Base-by-base conservation (phyloP, 2,329 filamentous ascomycete species). In the Penicillium sumatraense region DNA sequence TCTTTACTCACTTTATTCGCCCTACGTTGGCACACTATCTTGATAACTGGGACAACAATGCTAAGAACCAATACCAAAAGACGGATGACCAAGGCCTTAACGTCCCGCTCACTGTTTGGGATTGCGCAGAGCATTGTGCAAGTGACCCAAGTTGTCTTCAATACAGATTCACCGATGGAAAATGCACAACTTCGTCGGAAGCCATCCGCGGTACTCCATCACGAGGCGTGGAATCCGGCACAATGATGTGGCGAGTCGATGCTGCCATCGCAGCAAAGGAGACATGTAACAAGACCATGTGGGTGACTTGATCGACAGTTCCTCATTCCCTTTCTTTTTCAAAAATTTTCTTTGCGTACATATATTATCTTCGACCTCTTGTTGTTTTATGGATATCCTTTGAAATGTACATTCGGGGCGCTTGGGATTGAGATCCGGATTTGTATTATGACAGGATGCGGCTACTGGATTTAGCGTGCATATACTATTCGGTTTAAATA, bases 231-330 rank as follows among this genome's bases (percentile, higher is more conserved):
- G 33, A 47, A 36, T 58, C 63, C 10, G 63, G 63, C 4, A 59
- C 58, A n/a, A 61, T 65, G 63, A 45, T 65, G 48, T 64, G 62
- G 60, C 55, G 62, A 9, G 54, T 65, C 21, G 63, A 65, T 41
- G 54, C 58, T n/a, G 54, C 51, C 3, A 21, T 65, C 0, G 36
- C 50, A 16, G 20, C 26, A n/a, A 53, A 51, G 36, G 57, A 55
- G 5, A 21, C 47, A 8, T 65, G 63, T 50, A 5, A 47, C 5
- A 29, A 49, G n/a, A 56, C 55, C 4, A 16, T 21, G 9, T 65
- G 58, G 54, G 44, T 63, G 9, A 48, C 31, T 46, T 46, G 42
- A 46, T 31, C 14, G 9, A 21, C 42, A 21, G 24, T n/a, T n/a
- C n/a, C n/a, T n/a, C n/a, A n/a, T n/a, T n/a, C n/a, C n/a, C n/a